These are phyloP conservation scores for Paecilomyces sp. DNA, from an alignment of 2,329 filamentous ascomycete genomes.

Conservation along the genomic window DNA sequence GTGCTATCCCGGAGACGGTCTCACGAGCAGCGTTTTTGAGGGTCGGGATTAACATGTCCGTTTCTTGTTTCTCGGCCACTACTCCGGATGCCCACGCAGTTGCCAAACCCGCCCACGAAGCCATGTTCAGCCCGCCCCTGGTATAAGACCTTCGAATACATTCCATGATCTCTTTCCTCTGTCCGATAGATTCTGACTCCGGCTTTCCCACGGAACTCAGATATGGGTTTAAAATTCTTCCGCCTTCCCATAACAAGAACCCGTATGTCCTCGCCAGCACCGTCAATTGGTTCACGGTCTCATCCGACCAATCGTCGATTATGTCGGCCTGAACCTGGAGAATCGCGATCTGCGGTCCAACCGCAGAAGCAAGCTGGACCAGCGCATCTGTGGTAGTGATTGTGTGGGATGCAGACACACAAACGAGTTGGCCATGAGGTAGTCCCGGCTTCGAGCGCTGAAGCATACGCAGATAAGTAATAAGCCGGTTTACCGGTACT, in stretches of 20 bases:
- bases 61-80: slow-evolving; percentile 28
- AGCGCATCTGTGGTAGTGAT: slow-evolving; percentile 51
- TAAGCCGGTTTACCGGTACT: slow-evolving; percentile 25
- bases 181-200: slow-evolving; percentile 19
- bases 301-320: slow-evolving; percentile 53
- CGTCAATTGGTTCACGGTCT: slow-evolving; percentile 40
- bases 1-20: slow-evolving; percentile 29
- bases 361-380: slow-evolving; percentile 48
- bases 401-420: slow-evolving; percentile 49
- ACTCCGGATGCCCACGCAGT: slow-evolving; percentile 33
- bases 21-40: slow-evolving; percentile 35
- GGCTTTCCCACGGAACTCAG: slow-evolving; percentile 24
- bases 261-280: slow-evolving; percentile 27
- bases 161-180: slow-evolving; percentile 24
- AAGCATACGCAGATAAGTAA: slow-evolving; percentile 30
- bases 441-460: slow-evolving; percentile 25
- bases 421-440: slow-evolving; percentile 31
- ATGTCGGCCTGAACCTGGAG: slow-evolving; percentile 58
- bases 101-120: slow-evolving; percentile 31
- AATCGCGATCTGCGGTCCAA: slow-evolving; percentile 55
- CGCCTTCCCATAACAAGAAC: slow-evolving; percentile 36
- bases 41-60: slow-evolving; percentile 35
- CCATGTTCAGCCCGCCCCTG: slow-evolving; percentile 28
- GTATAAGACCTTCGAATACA: slow-evolving; percentile 32
- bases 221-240: slow-evolving; percentile 30